phyloP scores from a whole-genome alignment of 78 protist species.

The Bodo saltans region DNA sequence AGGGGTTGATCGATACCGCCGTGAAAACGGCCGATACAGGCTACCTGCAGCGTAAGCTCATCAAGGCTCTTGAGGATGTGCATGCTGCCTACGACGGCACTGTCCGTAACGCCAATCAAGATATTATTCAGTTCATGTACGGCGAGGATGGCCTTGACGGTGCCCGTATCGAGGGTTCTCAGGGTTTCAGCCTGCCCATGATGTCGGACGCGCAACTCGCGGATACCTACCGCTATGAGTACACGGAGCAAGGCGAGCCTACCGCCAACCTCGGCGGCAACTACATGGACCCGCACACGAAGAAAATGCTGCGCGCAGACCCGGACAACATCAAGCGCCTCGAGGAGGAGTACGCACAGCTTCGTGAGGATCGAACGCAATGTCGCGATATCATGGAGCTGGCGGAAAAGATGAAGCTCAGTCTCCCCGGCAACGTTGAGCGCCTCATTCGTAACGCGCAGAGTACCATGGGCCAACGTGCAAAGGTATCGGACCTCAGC shows the following conservation, averaged over 20 bases:
- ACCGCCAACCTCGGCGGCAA: slow-evolving; percentile 35
- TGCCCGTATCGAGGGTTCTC: slow-evolving; percentile 10
- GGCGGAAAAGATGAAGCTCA: slow-evolving; percentile 37
- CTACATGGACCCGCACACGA: slow-evolving; percentile 59
- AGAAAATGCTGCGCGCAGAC: slow-evolving; percentile 41
- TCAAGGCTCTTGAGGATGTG: slow-evolving; percentile 93
- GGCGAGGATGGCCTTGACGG: slow-evolving; percentile 93
- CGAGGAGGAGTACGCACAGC: slow-evolving; percentile 12
- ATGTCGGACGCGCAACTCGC: neutral
- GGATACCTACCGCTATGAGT: neutral
- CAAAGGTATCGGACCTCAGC: slow-evolving; percentile 50
- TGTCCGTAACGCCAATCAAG: slow-evolving; percentile 90
- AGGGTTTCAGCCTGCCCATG: neutral
- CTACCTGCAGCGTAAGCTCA: slow-evolving; percentile 90
- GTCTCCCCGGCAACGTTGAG: slow-evolving; percentile 76
- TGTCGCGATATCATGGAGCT: slow-evolving; percentile 43
- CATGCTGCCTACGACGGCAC: slow-evolving; percentile 86
- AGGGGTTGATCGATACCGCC: slow-evolving; percentile 96
- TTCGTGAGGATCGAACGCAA: slow-evolving; percentile 40
- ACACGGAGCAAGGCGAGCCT: neutral
- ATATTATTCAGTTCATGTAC: slow-evolving; percentile 74
- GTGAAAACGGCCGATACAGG: slow-evolving; percentile 99
- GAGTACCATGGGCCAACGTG: slow-evolving; percentile 51
- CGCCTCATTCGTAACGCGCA: slow-evolving; percentile 85
- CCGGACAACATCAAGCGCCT: slow-evolving; percentile 1